Percentiles rank a stretch among this genome's conserved stretches.
phyloP scores from a whole-genome alignment of 1,284 basidiomycete genomes.

The Pascua guehoae region DNA sequence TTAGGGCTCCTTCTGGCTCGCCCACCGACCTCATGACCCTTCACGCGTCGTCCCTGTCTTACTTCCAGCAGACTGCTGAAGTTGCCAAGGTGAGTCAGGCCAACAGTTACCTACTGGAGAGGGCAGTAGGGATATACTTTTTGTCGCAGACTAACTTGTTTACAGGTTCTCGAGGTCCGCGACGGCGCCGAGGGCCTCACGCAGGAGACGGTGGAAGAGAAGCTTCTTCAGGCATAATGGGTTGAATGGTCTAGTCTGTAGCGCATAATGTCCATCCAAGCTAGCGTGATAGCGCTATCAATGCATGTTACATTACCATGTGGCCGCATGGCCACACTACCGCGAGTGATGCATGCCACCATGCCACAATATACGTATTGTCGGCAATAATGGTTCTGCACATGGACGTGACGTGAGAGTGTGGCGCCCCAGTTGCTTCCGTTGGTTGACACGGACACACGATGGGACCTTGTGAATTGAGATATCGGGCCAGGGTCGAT shows the following conservation, averaged over 20 bases:
- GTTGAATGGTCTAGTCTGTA: neutral
- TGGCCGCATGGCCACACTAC: neutral
- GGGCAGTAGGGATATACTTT: too few species aligned
- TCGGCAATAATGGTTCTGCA: too few species aligned
- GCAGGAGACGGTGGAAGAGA: constrained; percentile 63
- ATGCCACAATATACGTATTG: neutral
- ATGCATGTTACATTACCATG: neutral
- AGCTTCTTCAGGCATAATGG: constrained; percentile 51
- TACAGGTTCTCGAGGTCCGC: constrained; percentile 65
- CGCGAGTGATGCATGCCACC: too few species aligned
- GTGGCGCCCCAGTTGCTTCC: too few species aligned
- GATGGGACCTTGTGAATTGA: too few species aligned
- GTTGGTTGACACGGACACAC: too few species aligned
- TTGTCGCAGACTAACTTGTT: neutral
- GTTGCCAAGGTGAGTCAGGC: constrained; percentile 39
- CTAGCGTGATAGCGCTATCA: neutral
- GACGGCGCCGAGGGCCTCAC: constrained; percentile 78
- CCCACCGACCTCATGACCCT: constrained; percentile 74
- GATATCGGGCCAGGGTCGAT: too few species aligned
- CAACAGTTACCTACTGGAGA: too few species aligned
- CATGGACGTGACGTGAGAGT: too few species aligned
- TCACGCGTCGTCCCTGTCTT: constrained; percentile 73
- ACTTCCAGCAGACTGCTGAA: constrained; percentile 65
- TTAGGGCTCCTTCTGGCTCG: constrained; percentile 60
- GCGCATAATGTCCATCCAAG: neutral